Conservation (phyloP, 2,329 filamentous ascomycete species). For the Nigrospora osmanthi region DNA sequence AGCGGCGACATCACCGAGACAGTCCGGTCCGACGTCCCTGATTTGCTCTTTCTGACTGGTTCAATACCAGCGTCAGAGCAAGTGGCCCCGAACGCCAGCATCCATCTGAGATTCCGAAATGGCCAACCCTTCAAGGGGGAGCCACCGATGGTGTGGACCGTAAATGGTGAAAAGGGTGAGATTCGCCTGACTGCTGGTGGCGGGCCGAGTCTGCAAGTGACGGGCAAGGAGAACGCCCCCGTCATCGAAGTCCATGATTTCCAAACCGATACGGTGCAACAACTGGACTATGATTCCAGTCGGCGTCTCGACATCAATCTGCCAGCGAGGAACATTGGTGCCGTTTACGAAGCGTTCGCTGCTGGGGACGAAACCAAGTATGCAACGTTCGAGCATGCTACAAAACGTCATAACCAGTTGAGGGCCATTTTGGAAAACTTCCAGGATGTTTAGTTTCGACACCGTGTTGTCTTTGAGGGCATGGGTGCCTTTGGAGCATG, state of each 20-base stretch:
- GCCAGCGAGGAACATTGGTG: constrained; percentile 38
- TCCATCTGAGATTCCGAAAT: constrained; percentile 33
- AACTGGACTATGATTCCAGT: constrained; percentile 31
- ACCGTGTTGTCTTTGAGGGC: too few relatives aligned
- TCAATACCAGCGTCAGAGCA: constrained; percentile 18
- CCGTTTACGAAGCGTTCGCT: constrained; percentile 47
- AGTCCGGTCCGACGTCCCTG: constrained; percentile 17
- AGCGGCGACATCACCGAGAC: constrained; percentile 21
- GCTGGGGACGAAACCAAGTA: constrained; percentile 1
- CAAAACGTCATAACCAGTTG: constrained; percentile 6
- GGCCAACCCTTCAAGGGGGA: constrained; percentile 39
- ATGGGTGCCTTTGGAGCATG: too few relatives aligned
- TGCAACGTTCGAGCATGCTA: constrained; percentile 5
- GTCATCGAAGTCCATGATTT: constrained; percentile 42
- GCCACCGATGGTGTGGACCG: constrained; percentile 34
- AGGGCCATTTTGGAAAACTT: constrained; percentile 1
- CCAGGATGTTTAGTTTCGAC: too few relatives aligned
- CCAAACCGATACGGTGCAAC: constrained; percentile 32
- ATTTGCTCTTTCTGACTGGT: constrained; percentile 12
- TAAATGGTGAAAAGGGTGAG: constrained; percentile 43
- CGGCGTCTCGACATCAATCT: constrained; percentile 35
- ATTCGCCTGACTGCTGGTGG: constrained; percentile 24
- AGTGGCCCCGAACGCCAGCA: constrained; percentile 22
- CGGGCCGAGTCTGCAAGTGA: constrained; percentile 10
- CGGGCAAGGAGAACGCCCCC: constrained; percentile 25